Evolutionary conservation across 108 stramenopile genomes (phyloP).

Genomic region (Cylindrotheca fusiformis): DNA sequence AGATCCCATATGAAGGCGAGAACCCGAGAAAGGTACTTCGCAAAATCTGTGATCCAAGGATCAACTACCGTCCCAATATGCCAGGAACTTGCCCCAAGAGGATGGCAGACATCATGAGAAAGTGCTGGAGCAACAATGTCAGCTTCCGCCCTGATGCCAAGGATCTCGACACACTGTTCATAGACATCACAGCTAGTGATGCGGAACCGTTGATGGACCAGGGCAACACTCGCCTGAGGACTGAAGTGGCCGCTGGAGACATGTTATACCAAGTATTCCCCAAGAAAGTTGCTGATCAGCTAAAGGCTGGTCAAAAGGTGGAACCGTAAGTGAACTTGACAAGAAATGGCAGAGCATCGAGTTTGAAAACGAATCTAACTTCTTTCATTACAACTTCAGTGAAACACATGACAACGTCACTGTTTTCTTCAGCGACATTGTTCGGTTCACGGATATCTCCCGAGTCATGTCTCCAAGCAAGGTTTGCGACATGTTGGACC

Average conservation of each 20-base stretch:
- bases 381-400: neutral
- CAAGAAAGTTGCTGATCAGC: slow-evolving; percentile 46
- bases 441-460: slow-evolving; percentile 29
- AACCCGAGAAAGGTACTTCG: slow-evolving; percentile 26
- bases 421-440: slow-evolving; percentile 26
- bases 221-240: neutral
- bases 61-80: slow-evolving; percentile 32
- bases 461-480: slow-evolving; percentile 4
- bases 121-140: slow-evolving; percentile 17
- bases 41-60: slow-evolving; percentile 16
- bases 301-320: slow-evolving; percentile 40
- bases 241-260: neutral
- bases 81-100: slow-evolving; percentile 7
- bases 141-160: slow-evolving; percentile 22
- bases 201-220: slow-evolving; percentile 5
- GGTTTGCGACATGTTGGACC: slow-evolving; percentile 30
- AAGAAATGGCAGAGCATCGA: neutral
- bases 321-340: slow-evolving; percentile 23
- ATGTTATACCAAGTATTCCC: slow-evolving; percentile 49
- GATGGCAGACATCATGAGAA: slow-evolving; percentile 23
- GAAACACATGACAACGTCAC: slow-evolving; percentile 23
- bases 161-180: slow-evolving; percentile 17
- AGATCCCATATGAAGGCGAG: slow-evolving; percentile 51
- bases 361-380: neutral
- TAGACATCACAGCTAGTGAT: neutral